Evolutionary conservation across 2,329 filamentous ascomycete genomes (phyloP).

Genomic region (Epichloe glyceriae): DNA sequence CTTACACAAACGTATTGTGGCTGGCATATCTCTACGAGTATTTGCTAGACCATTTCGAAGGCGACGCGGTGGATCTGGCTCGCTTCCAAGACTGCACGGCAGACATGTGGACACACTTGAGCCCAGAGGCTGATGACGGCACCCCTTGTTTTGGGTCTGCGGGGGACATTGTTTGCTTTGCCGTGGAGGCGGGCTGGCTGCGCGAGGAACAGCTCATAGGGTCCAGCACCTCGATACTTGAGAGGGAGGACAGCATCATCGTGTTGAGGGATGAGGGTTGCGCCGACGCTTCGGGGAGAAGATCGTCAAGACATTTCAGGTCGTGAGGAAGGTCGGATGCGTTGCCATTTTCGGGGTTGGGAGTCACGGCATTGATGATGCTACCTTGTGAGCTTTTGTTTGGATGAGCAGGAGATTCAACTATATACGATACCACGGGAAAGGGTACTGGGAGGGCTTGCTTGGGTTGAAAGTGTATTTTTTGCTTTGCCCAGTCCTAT

Average conservation of each 20-base stretch:
- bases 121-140: slow-evolving; percentile 34
- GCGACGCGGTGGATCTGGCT: slow-evolving; percentile 31
- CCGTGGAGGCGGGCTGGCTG: slow-evolving; percentile 45
- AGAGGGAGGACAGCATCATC: slow-evolving; percentile 30
- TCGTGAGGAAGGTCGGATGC: neutral
- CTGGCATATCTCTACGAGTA: slow-evolving; percentile 48
- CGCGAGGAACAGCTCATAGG: slow-evolving; percentile 37
- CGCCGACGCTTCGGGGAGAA: slow-evolving; percentile 12
- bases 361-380: no score
- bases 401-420: neutral
- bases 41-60: slow-evolving; percentile 32
- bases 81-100: slow-evolving; percentile 34
- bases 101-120: slow-evolving; percentile 41
- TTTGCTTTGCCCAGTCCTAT: neutral
- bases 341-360: no score
- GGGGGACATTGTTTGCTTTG: slow-evolving; percentile 43
- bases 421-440: neutral
- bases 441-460: neutral
- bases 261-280: slow-evolving; percentile 16
- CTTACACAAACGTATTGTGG: slow-evolving; percentile 55
- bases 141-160: slow-evolving; percentile 41
- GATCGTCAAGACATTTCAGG: slow-evolving; percentile 11
- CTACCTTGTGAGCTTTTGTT: neutral
- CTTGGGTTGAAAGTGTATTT: neutral
- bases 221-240: slow-evolving; percentile 20